These are phyloP conservation scores for Trichoderma reesei DNA, from an alignment of 495 filamentous ascomycete species.

Conservation along the genomic window DNA sequence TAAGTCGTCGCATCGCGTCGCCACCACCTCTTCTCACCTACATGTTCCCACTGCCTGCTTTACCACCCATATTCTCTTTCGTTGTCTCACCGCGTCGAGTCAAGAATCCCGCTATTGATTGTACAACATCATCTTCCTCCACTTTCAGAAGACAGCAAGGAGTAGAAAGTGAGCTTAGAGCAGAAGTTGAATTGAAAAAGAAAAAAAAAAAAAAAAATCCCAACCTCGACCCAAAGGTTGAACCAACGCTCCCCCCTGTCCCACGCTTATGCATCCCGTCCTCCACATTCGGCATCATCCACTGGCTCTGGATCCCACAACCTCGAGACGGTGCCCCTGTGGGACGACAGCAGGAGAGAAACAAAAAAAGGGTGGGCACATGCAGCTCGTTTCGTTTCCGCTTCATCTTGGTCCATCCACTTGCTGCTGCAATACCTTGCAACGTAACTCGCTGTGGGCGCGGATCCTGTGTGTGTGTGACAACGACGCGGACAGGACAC, in stretches of 20 bases:
- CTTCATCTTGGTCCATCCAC: neutral
- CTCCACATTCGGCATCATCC: neutral
- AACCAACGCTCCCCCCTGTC: neutral
- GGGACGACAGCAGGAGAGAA: too few species aligned
- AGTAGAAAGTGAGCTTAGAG: neutral
- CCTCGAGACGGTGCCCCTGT: neutral
- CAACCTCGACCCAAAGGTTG: too few species aligned
- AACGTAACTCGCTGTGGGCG: too few species aligned
- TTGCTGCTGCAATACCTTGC: too few species aligned
- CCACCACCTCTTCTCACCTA: too few species aligned
- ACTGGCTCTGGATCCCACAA: neutral
- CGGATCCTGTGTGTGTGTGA: too few species aligned
- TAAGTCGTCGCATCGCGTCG: neutral
- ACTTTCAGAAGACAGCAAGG: too few species aligned
- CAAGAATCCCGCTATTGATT: neutral
- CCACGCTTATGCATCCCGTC: conserved; percentile 4
- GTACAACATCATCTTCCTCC: neutral
- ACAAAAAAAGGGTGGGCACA: neutral
- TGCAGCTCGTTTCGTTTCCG: neutral
- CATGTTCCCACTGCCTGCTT: neutral
- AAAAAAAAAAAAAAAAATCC: neutral
- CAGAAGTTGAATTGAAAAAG: neutral
- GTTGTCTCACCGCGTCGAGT: neutral
- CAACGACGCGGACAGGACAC: conserved; percentile 5
- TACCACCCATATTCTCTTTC: neutral